These are phyloP conservation scores for Suillus subluteus DNA, from an alignment of 768 basidiomycete species.

Conservation along the genomic window DNA sequence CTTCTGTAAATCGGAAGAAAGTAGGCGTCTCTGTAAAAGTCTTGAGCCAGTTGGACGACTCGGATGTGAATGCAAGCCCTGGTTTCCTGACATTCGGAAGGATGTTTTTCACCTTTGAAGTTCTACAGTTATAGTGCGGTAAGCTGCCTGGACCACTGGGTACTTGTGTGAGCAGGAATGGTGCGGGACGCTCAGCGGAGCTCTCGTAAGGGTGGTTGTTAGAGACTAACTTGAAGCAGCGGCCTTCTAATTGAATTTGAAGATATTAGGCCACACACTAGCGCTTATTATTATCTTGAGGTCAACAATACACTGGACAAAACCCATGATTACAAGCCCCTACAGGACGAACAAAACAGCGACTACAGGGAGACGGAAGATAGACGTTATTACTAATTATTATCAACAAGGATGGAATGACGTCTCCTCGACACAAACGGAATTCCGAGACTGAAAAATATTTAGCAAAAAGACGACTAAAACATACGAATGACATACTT, in stretches of 20 bases:
- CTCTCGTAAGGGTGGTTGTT: background rate
- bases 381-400: background rate
- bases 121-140: no score
- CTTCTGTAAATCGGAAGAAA: conserved; percentile 18
- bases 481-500: background rate
- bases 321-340: background rate
- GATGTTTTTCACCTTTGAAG: background rate
- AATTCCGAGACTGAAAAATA: background rate
- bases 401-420: background rate
- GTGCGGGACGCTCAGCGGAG: background rate
- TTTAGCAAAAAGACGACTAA: background rate
- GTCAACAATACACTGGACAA: background rate
- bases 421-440: background rate
- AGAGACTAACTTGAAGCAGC: background rate
- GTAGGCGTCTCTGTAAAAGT: background rate
- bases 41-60: conserved; percentile 5
- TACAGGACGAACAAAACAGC: conserved; percentile 4
- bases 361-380: background rate
- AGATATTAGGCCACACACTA: background rate
- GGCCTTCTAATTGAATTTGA: background rate
- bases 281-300: background rate
- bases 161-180: background rate
- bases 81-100: conserved; percentile 4
- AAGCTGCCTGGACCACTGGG: background rate
- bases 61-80: background rate